A percentile compares a stretch with the other conserved stretches of the same genome.
These are phyloP conservation scores for Geotrichum siamense DNA, from an alignment of 1,139 yeast genomes.

Conservation along the genomic window DNA sequence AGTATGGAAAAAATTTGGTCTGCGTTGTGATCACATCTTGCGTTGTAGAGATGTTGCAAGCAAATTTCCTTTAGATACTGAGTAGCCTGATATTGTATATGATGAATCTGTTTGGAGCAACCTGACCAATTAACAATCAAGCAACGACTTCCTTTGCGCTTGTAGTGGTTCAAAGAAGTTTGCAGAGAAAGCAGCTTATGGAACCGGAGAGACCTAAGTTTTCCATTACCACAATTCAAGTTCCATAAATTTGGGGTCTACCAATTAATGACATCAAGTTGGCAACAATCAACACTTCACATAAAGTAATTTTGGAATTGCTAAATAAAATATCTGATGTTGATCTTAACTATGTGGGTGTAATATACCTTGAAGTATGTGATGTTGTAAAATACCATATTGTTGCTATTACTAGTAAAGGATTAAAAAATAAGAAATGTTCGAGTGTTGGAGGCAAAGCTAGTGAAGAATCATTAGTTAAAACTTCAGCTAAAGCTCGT, in stretches of 20 bases:
- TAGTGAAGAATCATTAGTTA: constrained; percentile 30
- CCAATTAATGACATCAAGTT: constrained; percentile 25
- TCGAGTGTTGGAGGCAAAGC: constrained; percentile 34
- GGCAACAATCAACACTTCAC: constrained; percentile 31
- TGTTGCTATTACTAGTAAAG: constrained; percentile 20
- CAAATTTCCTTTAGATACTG: constrained; percentile 37
- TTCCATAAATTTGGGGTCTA: constrained; percentile 47
- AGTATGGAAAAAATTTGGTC: constrained; percentile 43
- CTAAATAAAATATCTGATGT: background rate
- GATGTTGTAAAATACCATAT: constrained; percentile 15
- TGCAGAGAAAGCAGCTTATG: constrained; percentile 39
- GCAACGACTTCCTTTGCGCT: constrained; percentile 26
- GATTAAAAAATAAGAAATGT: constrained; percentile 36
- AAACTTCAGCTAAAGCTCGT: constrained; percentile 30
- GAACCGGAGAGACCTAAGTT: constrained; percentile 35
- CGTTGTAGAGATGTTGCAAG: constrained; percentile 42
- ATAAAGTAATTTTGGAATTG: constrained; percentile 1
- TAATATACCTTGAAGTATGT: constrained; percentile 13
- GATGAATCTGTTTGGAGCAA: constrained; percentile 39
- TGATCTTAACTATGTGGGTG: background rate
- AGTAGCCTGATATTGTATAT: constrained; percentile 22
- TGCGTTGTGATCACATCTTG: constrained; percentile 52
- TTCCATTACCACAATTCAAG: constrained; percentile 39
- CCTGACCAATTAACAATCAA: constrained; percentile 33
- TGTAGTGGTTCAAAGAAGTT: constrained; percentile 34